Evolutionary conservation across 75 land plant species (phyloP), one percentile per base, ranked within the genome.

Genomic region (Pseudotsuga menziesii): DNA sequence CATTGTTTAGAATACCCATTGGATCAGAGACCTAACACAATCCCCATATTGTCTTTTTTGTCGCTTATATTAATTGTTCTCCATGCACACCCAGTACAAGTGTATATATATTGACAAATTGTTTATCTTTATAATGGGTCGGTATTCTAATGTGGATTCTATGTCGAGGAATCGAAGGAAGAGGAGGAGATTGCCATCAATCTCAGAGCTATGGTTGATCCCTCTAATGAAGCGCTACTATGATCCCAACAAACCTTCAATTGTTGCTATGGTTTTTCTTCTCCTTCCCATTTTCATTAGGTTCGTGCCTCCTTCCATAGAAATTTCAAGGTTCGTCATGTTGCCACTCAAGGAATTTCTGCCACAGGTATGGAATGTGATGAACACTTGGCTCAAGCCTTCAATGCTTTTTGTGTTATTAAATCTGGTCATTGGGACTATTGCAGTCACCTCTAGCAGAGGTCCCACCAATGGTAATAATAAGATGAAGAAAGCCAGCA

Each of bases 221-320:
- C 48, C 72, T 20, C 11, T 39, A 22, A 36, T 19, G 72, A n/a
- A 67, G 72, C 72, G 72, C 5, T 67, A 17, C 72, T 67, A 67
- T 11, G 72, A 67, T 48, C 44, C 72, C 72, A 67, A 67, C 44
- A 67, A 67, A 22, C 7, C 48, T 67, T 48, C 48, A 17, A 67
- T 67, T 67, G 72, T 36, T 19, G 48, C 48, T 17, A 11, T 20
- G 72, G 48, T 19, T 19, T 3, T 67, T 67, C 48, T 67, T 35
- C 72, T 67, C 48, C 72, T 67, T 44, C 72, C 72, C 72, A 35
- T 67, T 39, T 39, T 48, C 39, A 67, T 67, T 67, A 67, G 72
- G 72, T 36, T 36, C 39, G 48, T 67, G 72, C 39, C 39, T 67
- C 72, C 48, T 44, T 39, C 72, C 20, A 6, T 67, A 23, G 29